Evolutionary conservation across 1,139 yeast species (phyloP).

Genomic region (Chernovozyma sophiae-reginae): DNA sequence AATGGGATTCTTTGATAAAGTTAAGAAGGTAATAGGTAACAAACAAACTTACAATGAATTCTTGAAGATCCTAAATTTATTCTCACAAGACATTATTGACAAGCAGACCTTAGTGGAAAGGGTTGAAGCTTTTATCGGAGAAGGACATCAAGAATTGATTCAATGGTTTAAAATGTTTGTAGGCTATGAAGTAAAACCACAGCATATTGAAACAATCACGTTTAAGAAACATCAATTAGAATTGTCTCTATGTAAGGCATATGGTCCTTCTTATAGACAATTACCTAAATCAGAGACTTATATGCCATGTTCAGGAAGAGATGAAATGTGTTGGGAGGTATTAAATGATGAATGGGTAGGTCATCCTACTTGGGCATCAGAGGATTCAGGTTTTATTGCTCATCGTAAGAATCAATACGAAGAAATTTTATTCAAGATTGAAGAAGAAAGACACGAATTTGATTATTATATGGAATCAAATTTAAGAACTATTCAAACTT

Average conservation of each 20-base stretch:
- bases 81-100: slow-evolving; percentile 86
- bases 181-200: slow-evolving; percentile 75
- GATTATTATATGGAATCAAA: slow-evolving; percentile 95
- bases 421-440: slow-evolving; percentile 89
- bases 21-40: slow-evolving; percentile 83
- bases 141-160: slow-evolving; percentile 67
- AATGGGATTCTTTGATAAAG: slow-evolving; percentile 85
- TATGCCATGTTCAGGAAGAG: slow-evolving; percentile 98
- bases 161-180: slow-evolving; percentile 92
- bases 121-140: slow-evolving; percentile 81
- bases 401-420: slow-evolving; percentile 97
- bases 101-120: slow-evolving; percentile 77
- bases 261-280: slow-evolving; percentile 91
- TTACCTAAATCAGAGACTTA: slow-evolving; percentile 92
- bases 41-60: slow-evolving; percentile 90
- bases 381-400: slow-evolving; percentile 96
- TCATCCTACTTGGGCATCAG: slow-evolving; percentile 99
- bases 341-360: slow-evolving; percentile 99
- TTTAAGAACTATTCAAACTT: slow-evolving; percentile 87
- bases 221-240: slow-evolving; percentile 90
- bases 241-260: slow-evolving; percentile 77
- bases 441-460: slow-evolving; percentile 96
- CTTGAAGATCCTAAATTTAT: slow-evolving; percentile 78
- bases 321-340: slow-evolving; percentile 99
- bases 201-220: slow-evolving; percentile 79